These are phyloP conservation scores for Silene vulgaris DNA, from an alignment of 179 eudicot genomes.

Conservation along the genomic window DNA sequence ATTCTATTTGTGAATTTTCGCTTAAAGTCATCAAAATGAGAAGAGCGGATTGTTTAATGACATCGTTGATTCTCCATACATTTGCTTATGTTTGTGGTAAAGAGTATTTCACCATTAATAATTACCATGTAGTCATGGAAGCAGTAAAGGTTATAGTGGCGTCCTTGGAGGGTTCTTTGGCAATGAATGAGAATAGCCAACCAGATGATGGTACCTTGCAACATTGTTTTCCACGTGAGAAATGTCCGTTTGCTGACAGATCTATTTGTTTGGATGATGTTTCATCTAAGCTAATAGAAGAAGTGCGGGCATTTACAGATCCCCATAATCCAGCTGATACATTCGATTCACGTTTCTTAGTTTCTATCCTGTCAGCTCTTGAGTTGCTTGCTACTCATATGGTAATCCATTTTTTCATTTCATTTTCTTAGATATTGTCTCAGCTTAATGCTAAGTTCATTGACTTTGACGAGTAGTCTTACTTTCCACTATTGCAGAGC, in stretches of 20 bases:
- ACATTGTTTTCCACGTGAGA: slow-evolving; percentile 38
- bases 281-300: slow-evolving; percentile 43
- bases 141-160: slow-evolving; percentile 54
- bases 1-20: slow-evolving; percentile 55
- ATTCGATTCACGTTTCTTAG: slow-evolving; percentile 22
- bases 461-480: background rate
- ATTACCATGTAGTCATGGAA: slow-evolving; percentile 38
- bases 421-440: background rate
- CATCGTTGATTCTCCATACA: slow-evolving; percentile 56
- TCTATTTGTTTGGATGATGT: slow-evolving; percentile 45
- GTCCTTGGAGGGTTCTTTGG: slow-evolving; percentile 34
- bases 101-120: slow-evolving; percentile 38
- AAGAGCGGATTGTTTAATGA: slow-evolving; percentile 31
- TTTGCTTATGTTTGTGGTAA: slow-evolving; percentile 61
- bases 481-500: slow-evolving; percentile 36
- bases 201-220: slow-evolving; percentile 14
- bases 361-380: slow-evolving; percentile 53
- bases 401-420: slow-evolving; percentile 42
- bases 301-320: slow-evolving; percentile 30
- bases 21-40: slow-evolving; percentile 40
- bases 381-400: slow-evolving; percentile 60
- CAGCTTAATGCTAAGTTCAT: background rate
- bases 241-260: slow-evolving; percentile 64
- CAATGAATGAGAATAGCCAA: slow-evolving; percentile 22
- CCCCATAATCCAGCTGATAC: slow-evolving; percentile 21